A percentile compares a stretch with the other conserved stretches of the same genome.
Conservation (phyloP, 2,329 filamentous ascomycete genomes). For the Colletotrichum scovillei region DNA sequence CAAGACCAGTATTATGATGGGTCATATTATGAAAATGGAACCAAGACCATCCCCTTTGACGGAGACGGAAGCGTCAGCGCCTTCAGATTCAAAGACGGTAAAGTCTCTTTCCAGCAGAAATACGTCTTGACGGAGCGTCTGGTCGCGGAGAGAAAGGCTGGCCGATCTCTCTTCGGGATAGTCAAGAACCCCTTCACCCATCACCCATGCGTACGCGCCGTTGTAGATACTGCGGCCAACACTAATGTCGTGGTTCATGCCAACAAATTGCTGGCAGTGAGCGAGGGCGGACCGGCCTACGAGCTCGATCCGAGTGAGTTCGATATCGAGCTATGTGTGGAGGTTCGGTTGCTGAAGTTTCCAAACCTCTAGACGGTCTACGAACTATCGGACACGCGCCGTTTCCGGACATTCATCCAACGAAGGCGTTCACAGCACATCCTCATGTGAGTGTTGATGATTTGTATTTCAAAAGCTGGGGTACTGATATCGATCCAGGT, state of each 20-base stretch:
- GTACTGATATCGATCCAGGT: constrained; percentile 38
- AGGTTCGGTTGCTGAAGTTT: no score
- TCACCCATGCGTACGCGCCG: constrained; percentile 44
- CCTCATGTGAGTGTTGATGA: constrained; percentile 35
- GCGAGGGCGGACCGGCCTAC: constrained; percentile 58
- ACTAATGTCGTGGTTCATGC: constrained; percentile 63
- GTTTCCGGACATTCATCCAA: no score
- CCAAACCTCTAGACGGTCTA: no score
- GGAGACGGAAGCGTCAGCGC: constrained; percentile 53
- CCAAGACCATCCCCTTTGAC: constrained; percentile 46
- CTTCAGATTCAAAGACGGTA: constrained; percentile 47
- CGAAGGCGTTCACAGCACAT: constrained; percentile 49
- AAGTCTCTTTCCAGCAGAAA: constrained; percentile 45
- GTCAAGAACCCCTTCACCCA: constrained; percentile 54
- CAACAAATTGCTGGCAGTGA: constrained; percentile 57
- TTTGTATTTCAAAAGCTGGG: no score
- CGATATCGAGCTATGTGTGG: not conserved
- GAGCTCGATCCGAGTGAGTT: constrained; percentile 47
- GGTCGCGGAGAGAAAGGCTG: constrained; percentile 47
- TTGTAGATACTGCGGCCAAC: constrained; percentile 54
- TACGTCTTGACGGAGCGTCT: constrained; percentile 55
- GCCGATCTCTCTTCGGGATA: constrained; percentile 45
- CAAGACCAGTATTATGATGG: no score
- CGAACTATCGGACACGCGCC: no score
- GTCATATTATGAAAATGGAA: not conserved